These are phyloP conservation scores for Oxalis stricta DNA, from an alignment of 441 rosid genomes.

Conservation along the genomic window DNA sequence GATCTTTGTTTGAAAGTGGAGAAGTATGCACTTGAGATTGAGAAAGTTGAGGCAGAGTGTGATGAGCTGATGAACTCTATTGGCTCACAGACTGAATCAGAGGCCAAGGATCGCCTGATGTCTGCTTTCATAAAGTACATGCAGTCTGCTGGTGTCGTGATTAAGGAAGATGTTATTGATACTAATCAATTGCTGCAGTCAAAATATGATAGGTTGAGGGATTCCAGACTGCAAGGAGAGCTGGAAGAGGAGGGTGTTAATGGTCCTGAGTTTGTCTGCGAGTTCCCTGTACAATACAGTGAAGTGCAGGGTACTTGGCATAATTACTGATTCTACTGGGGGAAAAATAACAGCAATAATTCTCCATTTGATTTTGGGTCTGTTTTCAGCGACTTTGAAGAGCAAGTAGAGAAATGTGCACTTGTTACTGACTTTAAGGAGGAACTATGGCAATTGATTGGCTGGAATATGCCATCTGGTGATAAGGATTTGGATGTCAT, in stretches of 20 bases:
- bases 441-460: constrained; percentile 46
- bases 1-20: constrained; percentile 60
- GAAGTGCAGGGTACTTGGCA: constrained; percentile 38
- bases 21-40: constrained; percentile 53
- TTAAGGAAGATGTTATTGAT: constrained; percentile 35
- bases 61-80: constrained; percentile 54
- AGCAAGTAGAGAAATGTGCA: constrained; percentile 76
- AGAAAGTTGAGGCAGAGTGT: constrained; percentile 59
- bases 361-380: constrained; percentile 31
- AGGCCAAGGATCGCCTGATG: constrained; percentile 76
- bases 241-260: constrained; percentile 49
- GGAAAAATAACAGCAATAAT: constrained; percentile 26
- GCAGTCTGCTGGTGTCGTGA: constrained; percentile 50
- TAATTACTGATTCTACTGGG: constrained; percentile 26
- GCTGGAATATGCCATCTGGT: constrained; percentile 24
- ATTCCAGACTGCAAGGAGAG: constrained; percentile 21
- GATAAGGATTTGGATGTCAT: constrained; percentile 21
- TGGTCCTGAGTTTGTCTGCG: constrained; percentile 47
- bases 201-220: constrained; percentile 26
- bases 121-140: constrained; percentile 61
- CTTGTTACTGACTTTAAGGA: constrained; percentile 47
- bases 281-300: constrained; percentile 54
- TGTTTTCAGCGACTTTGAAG: constrained; percentile 48
- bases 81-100: constrained; percentile 57
- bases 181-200: constrained; percentile 23